Evolutionary conservation across 2,329 filamentous ascomycete genomes (phyloP).

Genomic region (Pestalotiopsis sp.): DNA sequence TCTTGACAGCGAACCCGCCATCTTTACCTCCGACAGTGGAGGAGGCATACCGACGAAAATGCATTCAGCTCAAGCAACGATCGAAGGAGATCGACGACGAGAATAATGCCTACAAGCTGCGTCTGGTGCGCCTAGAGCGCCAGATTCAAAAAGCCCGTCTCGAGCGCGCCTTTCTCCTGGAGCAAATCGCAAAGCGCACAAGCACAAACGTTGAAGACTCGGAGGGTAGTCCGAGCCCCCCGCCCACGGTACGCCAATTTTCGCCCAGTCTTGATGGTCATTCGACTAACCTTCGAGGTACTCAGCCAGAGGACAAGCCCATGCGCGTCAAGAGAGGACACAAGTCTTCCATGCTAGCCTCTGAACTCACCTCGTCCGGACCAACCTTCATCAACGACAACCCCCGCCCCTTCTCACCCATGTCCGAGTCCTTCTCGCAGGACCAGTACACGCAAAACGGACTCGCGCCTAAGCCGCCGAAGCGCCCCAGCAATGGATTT

Average conservation of each 20-base stretch:
- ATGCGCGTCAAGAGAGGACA: slow-evolving; percentile 75
- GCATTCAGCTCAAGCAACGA: slow-evolving; percentile 89
- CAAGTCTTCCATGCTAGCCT: slow-evolving; percentile 58
- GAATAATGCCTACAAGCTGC: slow-evolving; percentile 81
- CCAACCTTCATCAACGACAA: slow-evolving; percentile 51
- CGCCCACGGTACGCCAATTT: slow-evolving; percentile 63
- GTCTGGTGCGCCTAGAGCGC: slow-evolving; percentile 78
- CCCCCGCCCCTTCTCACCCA: slow-evolving; percentile 48
- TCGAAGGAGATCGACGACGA: slow-evolving; percentile 90
- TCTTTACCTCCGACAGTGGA: slow-evolving; percentile 86
- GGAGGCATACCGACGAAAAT: slow-evolving; percentile 94
- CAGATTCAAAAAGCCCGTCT: slow-evolving; percentile 91
- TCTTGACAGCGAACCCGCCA: slow-evolving; percentile 52
- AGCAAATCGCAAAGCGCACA: slow-evolving; percentile 74
- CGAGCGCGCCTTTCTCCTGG: slow-evolving; percentile 75
- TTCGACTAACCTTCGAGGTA: slow-evolving; percentile 23
- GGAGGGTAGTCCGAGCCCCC: slow-evolving; percentile 78
- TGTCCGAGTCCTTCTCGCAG: slow-evolving; percentile 57
- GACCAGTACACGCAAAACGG: slow-evolving; percentile 47
- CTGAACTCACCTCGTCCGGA: slow-evolving; percentile 36
- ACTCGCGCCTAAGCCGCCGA: slow-evolving; percentile 42
- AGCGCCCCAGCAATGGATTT: slow-evolving; percentile 52
- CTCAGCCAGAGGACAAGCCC: slow-evolving; percentile 76
- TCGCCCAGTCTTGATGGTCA: slow-evolving; percentile 31
- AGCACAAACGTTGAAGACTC: slow-evolving; percentile 77